phyloP scores from a whole-genome alignment of 2,329 filamentous ascomycete species.

The Aspergillus sp. region DNA sequence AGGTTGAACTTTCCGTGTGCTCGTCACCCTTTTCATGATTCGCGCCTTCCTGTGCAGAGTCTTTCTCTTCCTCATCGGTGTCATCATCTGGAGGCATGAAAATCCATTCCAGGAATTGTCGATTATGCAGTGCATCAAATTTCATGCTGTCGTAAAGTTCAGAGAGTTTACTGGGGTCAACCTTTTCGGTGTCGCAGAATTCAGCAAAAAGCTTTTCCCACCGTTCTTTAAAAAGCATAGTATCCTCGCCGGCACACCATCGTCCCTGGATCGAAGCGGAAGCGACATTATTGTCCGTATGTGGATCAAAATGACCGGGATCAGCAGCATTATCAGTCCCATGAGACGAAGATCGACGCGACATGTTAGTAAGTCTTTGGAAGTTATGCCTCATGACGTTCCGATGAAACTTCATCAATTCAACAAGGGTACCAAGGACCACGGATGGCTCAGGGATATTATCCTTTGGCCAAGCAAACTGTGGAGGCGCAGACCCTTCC shows the following conservation, averaged over 20 bases:
- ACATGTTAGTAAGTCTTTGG: slow-evolving; percentile 59
- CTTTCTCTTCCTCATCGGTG: slow-evolving; percentile 56
- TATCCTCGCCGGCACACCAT: slow-evolving; percentile 95
- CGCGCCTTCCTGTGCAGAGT: slow-evolving; percentile 10
- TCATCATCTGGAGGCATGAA: slow-evolving; percentile 80
- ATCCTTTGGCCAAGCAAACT: slow-evolving; percentile 93
- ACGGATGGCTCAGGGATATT: slow-evolving; percentile 91
- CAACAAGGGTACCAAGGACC: slow-evolving; percentile 83
- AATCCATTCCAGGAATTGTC: slow-evolving; percentile 93
- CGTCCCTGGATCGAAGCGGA: slow-evolving; percentile 70
- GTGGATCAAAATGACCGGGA: slow-evolving; percentile 9
- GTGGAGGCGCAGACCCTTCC: slow-evolving; percentile 85
- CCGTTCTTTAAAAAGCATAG: slow-evolving; percentile 86
- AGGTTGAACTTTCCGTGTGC: slow-evolving; percentile 23
- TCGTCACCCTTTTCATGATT: slow-evolving; percentile 22
- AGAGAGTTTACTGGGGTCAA: slow-evolving; percentile 96
- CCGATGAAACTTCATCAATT: slow-evolving; percentile 96
- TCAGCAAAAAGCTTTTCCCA: slow-evolving; percentile 98
- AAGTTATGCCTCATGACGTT: slow-evolving; percentile 94
- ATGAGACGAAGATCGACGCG: slow-evolving; percentile 3
- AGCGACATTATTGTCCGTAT: slow-evolving; percentile 39
- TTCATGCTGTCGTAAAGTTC: slow-evolving; percentile 99
- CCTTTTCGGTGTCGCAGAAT: slow-evolving; percentile 94
- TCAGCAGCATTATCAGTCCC: slow-evolving; percentile 3
- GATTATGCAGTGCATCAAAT: slow-evolving; percentile 94